Conservation (phyloP, 192 early-diverging fungal species). For the Coemansia sp. region DNA sequence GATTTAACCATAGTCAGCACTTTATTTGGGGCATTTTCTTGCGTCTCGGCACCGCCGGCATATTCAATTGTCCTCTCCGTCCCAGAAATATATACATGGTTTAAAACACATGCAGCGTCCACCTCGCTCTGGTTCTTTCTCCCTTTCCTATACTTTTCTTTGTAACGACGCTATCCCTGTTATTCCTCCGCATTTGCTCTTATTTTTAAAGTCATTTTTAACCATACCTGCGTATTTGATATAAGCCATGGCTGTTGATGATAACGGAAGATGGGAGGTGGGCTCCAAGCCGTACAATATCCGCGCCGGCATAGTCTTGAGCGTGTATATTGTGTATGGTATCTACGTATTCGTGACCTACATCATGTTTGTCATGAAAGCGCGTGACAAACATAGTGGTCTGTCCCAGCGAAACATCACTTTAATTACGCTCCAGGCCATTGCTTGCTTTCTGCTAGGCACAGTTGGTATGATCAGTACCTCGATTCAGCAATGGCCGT, state of each 20-base stretch:
- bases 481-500: constrained; percentile 33
- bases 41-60: neutral
- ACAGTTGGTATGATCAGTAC: constrained; percentile 30
- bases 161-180: neutral
- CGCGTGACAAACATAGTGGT: constrained; percentile 49
- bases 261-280: constrained; percentile 15
- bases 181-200: neutral
- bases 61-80: neutral
- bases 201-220: neutral
- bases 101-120: neutral
- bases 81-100: neutral
- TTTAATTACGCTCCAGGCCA: constrained; percentile 23
- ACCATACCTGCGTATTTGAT: neutral
- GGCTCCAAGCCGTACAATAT: constrained; percentile 33
- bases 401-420: constrained; percentile 28
- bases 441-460: constrained; percentile 28
- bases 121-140: neutral
- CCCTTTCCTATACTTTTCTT: constrained; percentile 2
- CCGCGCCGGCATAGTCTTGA: constrained; percentile 24
- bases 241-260: constrained; percentile 10
- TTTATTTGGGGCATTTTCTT: neutral
- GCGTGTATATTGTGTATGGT: constrained; percentile 23
- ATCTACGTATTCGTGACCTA: constrained; percentile 33
- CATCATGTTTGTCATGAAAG: constrained; percentile 37
- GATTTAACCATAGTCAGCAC: neutral